A percentile compares a stretch with the other conserved stretches of the same genome.
These are phyloP conservation scores for Dactylonectria estremocensis DNA, from an alignment of 2,329 filamentous ascomycete genomes.

Conservation along the genomic window DNA sequence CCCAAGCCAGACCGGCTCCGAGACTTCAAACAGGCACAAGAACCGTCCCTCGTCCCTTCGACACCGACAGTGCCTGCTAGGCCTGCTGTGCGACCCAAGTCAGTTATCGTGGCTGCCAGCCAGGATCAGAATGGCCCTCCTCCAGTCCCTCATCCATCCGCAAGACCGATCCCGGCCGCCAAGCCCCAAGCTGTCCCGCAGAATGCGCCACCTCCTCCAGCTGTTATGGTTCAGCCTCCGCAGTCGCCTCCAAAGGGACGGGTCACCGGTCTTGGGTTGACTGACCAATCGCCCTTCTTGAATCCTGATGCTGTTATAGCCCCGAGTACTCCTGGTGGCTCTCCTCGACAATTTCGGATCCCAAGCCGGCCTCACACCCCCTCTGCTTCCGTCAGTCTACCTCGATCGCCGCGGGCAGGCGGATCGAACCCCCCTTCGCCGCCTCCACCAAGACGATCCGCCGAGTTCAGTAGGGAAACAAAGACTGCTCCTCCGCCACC, in stretches of 20 bases:
- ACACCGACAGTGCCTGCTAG: conserved; percentile 52
- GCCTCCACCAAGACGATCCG: conserved; percentile 75
- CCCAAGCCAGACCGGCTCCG: conserved; percentile 62
- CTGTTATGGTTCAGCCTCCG: conserved; percentile 79
- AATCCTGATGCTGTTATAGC: conserved; percentile 63
- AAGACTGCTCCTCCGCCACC: conserved; percentile 75
- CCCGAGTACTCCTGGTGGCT: conserved; percentile 58
- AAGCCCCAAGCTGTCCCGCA: conserved; percentile 44
- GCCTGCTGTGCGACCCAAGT: conserved; percentile 49
- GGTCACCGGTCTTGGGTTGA: conserved; percentile 51
- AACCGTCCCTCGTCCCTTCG: conserved; percentile 51
- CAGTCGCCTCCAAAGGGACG: conserved; percentile 74
- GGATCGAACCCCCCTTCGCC: conserved; percentile 72
- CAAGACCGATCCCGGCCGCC: conserved; percentile 42
- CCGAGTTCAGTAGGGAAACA: conserved; percentile 67
- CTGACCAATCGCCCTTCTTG: conserved; percentile 63
- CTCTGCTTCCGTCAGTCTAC: conserved; percentile 53
- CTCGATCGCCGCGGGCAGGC: conserved; percentile 63
- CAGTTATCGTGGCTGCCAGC: conserved; percentile 33
- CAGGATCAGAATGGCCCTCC: conserved; percentile 45
- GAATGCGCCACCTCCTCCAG: conserved; percentile 66
- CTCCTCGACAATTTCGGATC: conserved; percentile 66
- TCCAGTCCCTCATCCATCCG: conserved; percentile 45
- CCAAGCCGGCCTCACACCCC: conserved; percentile 71
- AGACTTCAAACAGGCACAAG: conserved; percentile 58